Evolutionary conservation across 2,329 filamentous ascomycete species (phyloP), one percentile per base, ranked within the genome.

Genomic region (Stromatinia cepivora): DNA sequence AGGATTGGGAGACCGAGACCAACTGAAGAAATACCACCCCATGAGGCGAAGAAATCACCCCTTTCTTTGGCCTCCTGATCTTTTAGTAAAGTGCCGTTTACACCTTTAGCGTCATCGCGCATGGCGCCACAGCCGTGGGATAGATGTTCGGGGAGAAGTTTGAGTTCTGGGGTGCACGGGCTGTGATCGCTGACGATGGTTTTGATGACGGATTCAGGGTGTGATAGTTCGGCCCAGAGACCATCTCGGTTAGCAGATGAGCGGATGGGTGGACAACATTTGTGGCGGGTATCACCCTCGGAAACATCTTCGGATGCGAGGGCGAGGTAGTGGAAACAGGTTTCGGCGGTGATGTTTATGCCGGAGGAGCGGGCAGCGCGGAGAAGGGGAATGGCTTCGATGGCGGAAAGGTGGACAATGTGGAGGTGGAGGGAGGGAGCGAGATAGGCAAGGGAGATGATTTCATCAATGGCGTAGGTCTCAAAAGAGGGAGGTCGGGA

Each of bases 181-280:
- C 92, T 97, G 83, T 99, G 95, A 78, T 98, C 95, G 0, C 92
- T 96, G 3, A 99, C 95, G 42, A 99, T 87, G 0, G 95, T 98
- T 77, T 89, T 87, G 79, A 99, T 94, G 73, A 96, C 92, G 13
- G 92, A 92, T 76, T 94, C 89, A 0, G 82, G 77, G 74, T 84
- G 83, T 46, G 84, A 82, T 11, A 99, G 83, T 80, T 98, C 95
- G 10, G 87, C 85, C 95, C 95, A 99, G 0, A 99, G 71, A 25
- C 76, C 76, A 42, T 75, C 71, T 74, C 90, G 88, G 77, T 92
- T 92, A 4, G 82, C 78, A 72, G 87, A 84, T 20, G 82, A 84
- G 63, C 90, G 87, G 76, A 92, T 92, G 0, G 90, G 90, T 1
- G 90, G 90, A 76, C 90, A 92, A 80, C 90, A 92, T 78, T 92